Evolutionary conservation across 768 basidiomycete genomes (phyloP), one percentile per base, ranked within the genome.

Genomic region (Candolleomyces aberdarensis): DNA sequence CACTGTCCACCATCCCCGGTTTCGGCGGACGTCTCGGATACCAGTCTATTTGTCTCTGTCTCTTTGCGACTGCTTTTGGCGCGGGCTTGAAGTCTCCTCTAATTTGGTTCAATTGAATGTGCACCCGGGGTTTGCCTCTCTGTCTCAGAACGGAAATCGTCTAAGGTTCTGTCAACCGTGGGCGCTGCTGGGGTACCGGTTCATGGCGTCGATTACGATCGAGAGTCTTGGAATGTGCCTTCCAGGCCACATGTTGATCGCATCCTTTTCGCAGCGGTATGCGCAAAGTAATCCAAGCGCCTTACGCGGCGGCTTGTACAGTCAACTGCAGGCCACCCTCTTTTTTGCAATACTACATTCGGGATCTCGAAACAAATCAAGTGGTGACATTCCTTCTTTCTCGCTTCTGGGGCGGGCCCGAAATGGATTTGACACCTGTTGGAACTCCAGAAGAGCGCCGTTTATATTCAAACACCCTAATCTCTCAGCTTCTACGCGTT

Each of bases 121-220:
- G 15, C 36, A n/a, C 54, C 52, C 39, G 54, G 54, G n/a, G 29
- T 17, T 43, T 41, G 8, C 9, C 14, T 7, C 29, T 51, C 19
- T 22, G 14, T 11, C 49, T 29, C 22, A 22, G 49, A 29, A 20
- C 22, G 26, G 52, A 31, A 22, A 13, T 36, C 36, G 32, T 1
- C 5, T 31, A 53, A 53, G 32, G 52, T 53, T 53, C 52, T 53
- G 52, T 53, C 52, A 31, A 47, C 14, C 22, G 13, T 50, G 20
- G 20, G 49, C 20, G 20, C 20, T 36, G 58, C 36, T 59, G n/a
- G 48, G 49, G 8, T 52, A 59, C 58, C 40, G 58, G 58, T 41
- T 43, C 47, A 43, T 46, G 58, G 58, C 58, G 50, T 39, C 39
- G 40, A 44, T 22, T 59, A 36, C 17, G 58, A 52, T 57, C 26